These are phyloP conservation scores for Kwoniella shandongensis DNA, from an alignment of 768 basidiomycete species.

Conservation along the genomic window DNA sequence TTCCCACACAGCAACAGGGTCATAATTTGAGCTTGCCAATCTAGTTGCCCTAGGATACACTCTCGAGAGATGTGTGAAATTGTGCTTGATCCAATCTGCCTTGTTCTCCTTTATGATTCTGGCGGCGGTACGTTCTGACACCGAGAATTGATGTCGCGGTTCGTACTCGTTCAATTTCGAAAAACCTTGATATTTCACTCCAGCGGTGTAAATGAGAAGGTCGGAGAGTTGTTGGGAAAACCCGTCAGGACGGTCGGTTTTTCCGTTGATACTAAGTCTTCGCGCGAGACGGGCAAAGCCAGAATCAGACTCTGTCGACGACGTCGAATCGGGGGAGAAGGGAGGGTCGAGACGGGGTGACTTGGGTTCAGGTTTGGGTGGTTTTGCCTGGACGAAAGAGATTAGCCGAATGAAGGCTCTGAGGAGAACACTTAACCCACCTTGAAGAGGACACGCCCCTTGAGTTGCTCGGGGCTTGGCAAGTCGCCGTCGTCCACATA, in stretches of 20 bases:
- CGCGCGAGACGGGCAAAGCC: slow-evolving; percentile 35
- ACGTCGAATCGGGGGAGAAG: slow-evolving; percentile 30
- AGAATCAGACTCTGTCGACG: slow-evolving; percentile 38
- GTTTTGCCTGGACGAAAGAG: slow-evolving; percentile 22
- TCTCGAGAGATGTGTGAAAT: slow-evolving; percentile 73
- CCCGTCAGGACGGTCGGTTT: slow-evolving; percentile 23
- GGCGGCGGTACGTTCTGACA: slow-evolving; percentile 79
- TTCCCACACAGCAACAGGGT: slow-evolving; percentile 86
- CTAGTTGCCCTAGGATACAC: slow-evolving; percentile 83
- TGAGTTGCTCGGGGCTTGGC: slow-evolving; percentile 83
- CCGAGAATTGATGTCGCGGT: slow-evolving; percentile 85
- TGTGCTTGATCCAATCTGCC: slow-evolving; percentile 74
- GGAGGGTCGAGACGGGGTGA: slow-evolving; percentile 13
- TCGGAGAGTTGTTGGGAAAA: slow-evolving; percentile 68
- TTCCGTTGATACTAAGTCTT: slow-evolving; percentile 27
- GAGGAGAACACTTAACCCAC: slow-evolving; percentile 54
- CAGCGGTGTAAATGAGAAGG: slow-evolving; percentile 89
- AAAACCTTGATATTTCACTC: slow-evolving; percentile 89
- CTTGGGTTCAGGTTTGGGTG: slow-evolving; percentile 18
- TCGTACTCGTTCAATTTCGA: slow-evolving; percentile 82
- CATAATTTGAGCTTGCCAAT: slow-evolving; percentile 79
- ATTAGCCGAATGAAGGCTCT: neutral
- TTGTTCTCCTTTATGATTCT: slow-evolving; percentile 65
- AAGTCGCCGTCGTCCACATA: slow-evolving; percentile 57
- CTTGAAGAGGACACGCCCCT: slow-evolving; percentile 78